Percentiles rank a stretch among this genome's conserved stretches.
phyloP scores from a whole-genome alignment of 2,329 filamentous ascomycete genomes.

The Colletotrichum falcatum region DNA sequence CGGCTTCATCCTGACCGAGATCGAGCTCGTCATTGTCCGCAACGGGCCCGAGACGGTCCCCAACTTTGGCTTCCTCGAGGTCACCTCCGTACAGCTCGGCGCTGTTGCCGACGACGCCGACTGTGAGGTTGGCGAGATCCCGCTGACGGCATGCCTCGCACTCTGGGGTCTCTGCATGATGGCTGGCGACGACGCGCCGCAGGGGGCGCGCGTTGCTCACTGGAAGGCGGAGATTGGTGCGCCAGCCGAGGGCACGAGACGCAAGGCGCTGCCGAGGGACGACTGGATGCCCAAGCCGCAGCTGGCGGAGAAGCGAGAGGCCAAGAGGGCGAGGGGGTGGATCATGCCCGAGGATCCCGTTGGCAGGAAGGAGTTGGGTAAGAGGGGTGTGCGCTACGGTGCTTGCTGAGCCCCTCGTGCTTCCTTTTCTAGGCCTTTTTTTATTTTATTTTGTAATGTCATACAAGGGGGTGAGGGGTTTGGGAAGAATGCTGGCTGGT shows the following conservation, averaged over 20 bases:
- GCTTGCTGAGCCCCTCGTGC: constrained; percentile 48
- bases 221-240: constrained; percentile 81
- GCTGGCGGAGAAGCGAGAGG: constrained; percentile 80
- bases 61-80: constrained; percentile 90
- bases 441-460: not conserved
- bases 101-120: constrained; percentile 49
- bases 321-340: constrained; percentile 80
- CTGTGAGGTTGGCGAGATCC: constrained; percentile 51
- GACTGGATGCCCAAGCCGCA: constrained; percentile 81
- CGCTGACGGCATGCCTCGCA: constrained; percentile 78
- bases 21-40: constrained; percentile 91
- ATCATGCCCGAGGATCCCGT: constrained; percentile 80
- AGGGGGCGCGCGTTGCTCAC: constrained; percentile 59
- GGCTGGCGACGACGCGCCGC: constrained; percentile 67
- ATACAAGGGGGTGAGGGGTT: not conserved
- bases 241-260: constrained; percentile 77
- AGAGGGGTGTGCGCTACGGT: constrained; percentile 71
- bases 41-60: constrained; percentile 79
- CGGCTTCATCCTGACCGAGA: constrained; percentile 96
- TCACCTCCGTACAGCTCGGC: constrained; percentile 72
- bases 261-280: constrained; percentile 77
- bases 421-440: not conserved
- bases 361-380: constrained; percentile 77
- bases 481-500: constrained; percentile 19
- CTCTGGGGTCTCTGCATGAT: constrained; percentile 84